Evolutionary conservation across 805 yeast species (phyloP).

Genomic region (Metschnikowia drakensbergensis): DNA sequence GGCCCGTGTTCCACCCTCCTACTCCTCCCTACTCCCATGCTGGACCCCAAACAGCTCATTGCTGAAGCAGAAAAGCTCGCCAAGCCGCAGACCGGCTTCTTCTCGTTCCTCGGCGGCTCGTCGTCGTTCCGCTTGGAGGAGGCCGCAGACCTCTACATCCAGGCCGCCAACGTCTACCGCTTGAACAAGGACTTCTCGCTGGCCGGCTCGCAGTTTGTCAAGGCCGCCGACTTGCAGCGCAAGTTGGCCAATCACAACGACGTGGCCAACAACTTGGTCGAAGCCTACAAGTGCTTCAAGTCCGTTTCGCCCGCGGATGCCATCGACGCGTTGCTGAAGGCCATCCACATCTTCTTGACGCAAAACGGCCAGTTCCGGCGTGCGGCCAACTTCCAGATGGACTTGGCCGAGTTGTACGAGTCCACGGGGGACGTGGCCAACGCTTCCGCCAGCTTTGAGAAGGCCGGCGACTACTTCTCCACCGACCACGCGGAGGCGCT

Average conservation of each 20-base stretch:
- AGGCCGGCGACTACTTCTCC: constrained; percentile 93
- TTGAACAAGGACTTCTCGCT: constrained; percentile 63
- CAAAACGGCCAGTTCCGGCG: constrained; percentile 92
- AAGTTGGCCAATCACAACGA: constrained; percentile 80
- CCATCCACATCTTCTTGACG: constrained; percentile 75
- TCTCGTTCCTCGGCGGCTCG: constrained; percentile 61
- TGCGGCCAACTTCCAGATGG: constrained; percentile 92
- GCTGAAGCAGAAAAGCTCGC: constrained; percentile 40
- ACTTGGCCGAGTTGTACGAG: constrained; percentile 84
- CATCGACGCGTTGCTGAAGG: constrained; percentile 69
- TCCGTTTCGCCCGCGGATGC: constrained; percentile 71
- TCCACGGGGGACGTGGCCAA: constrained; percentile 57
- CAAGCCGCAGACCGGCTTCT: constrained; percentile 66
- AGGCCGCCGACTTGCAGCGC: constrained; percentile 78
- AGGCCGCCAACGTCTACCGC: constrained; percentile 90
- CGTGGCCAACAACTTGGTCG: constrained; percentile 84
- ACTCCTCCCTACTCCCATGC: neutral
- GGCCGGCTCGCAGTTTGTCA: constrained; percentile 82
- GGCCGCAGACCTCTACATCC: constrained; percentile 83
- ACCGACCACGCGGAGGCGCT: constrained; percentile 92
- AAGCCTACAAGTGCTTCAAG: constrained; percentile 73
- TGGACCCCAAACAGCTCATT: constrained; percentile 43
- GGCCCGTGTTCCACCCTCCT: neutral
- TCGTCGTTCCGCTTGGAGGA: constrained; percentile 72
- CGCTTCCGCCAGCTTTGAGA: constrained; percentile 70